Evolutionary conservation across 129 eudicot species (phyloP).

Genomic region (Artemisia argyi): DNA sequence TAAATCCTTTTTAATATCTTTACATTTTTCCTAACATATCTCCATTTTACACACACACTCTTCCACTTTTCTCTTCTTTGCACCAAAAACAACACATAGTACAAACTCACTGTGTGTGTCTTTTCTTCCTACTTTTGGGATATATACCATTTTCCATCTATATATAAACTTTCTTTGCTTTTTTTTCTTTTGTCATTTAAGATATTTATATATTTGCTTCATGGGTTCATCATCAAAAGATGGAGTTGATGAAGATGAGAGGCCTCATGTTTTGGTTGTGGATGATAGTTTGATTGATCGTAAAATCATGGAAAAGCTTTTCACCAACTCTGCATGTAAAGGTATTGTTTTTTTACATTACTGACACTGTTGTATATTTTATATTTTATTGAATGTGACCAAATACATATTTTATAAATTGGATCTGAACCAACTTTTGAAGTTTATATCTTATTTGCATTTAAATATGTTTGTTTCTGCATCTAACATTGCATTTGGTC

Average conservation of each 20-base stretch:
- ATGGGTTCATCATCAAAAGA: slow-evolving; percentile 32
- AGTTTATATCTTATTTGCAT: background rate
- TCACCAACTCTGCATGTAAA: slow-evolving; percentile 62
- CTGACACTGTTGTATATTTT: slow-evolving; percentile 3
- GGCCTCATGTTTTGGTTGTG: slow-evolving; percentile 65
- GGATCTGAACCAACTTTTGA: slow-evolving; percentile 31
- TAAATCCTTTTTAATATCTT: slow-evolving; percentile 1
- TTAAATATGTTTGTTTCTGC: background rate
- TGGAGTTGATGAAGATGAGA: slow-evolving; percentile 27
- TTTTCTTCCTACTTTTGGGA: slow-evolving; percentile 18
- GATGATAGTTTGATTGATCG: slow-evolving; percentile 60
- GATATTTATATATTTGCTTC: background rate
- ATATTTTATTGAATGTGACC: background rate
- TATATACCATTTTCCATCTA: background rate
- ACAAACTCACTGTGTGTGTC: background rate
- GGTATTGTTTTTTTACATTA: slow-evolving; percentile 31
- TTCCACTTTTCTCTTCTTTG: background rate
- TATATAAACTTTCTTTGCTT: slow-evolving; percentile 1
- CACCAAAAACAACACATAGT: slow-evolving; percentile 17
- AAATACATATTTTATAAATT: background rate
- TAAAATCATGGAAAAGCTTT: slow-evolving; percentile 58
- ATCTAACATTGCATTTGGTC: slow-evolving; percentile 20
- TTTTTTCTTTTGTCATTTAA: background rate
- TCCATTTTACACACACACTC: slow-evolving; percentile 16
- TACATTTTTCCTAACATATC: background rate